phyloP scores from a whole-genome alignment of 495 filamentous ascomycete genomes.

The Aspergillus incahuasiensis region DNA sequence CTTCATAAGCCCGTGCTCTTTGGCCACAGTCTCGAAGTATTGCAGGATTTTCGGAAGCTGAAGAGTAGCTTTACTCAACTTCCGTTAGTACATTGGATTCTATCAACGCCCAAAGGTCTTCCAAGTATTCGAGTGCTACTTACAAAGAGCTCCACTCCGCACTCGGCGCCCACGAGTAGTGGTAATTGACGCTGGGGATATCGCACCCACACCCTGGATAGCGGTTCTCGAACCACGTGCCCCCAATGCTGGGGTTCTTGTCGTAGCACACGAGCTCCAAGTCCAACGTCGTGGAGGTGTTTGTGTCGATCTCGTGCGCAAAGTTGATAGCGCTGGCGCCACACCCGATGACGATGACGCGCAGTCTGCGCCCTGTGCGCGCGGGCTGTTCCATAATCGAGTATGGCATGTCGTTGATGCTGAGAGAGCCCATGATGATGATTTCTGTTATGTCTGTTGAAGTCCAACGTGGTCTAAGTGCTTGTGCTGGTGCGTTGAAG shows the following conservation, averaged over 20 bases:
- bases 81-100: too few relatives aligned
- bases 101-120: too few relatives aligned
- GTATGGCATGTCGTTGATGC: too few relatives aligned
- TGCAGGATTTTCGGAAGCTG: neutral
- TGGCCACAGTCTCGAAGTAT: neutral
- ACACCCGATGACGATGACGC: neutral
- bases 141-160: conserved; percentile 6
- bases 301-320: neutral
- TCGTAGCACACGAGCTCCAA: neutral
- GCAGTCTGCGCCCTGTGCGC: too few relatives aligned
- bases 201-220: conserved; percentile 55
- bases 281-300: neutral
- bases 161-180: conserved; percentile 5
- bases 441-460: too few relatives aligned
- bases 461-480: too few relatives aligned
- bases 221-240: conserved; percentile 57
- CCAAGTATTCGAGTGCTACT: neutral
- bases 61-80: too few relatives aligned
- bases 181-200: conserved; percentile 48
- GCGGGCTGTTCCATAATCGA: too few relatives aligned
- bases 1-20: neutral
- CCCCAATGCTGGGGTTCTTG: conserved; percentile 28
- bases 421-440: too few relatives aligned
- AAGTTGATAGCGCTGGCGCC: neutral
- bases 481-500: too few relatives aligned